phyloP scores from a whole-genome alignment of 306 rosid genomes.

The Quercus mongolica region DNA sequence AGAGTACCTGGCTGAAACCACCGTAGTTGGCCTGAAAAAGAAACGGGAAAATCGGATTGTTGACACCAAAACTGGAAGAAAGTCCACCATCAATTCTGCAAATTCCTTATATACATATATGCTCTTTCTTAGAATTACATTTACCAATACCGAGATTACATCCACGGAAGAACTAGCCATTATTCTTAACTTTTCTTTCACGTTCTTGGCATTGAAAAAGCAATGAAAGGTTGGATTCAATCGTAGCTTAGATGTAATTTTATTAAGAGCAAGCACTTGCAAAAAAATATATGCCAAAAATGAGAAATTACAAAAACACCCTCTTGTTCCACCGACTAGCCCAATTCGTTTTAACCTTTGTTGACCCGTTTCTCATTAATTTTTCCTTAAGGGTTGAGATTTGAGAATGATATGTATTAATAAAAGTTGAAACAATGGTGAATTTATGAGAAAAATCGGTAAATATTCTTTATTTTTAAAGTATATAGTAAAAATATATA shows the following conservation, averaged over 20 bases:
- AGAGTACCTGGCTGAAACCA: slow-evolving; percentile 39
- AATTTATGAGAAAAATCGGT: no score
- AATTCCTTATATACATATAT: slow-evolving; percentile 37
- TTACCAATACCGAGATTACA: slow-evolving; percentile 33
- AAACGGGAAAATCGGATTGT: slow-evolving; percentile 39
- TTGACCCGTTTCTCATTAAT: neutral
- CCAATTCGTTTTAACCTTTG: no score
- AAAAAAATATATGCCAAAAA: neutral
- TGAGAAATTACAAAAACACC: slow-evolving; percentile 7
- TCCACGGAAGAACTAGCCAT: slow-evolving; percentile 42
- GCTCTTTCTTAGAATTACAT: slow-evolving; percentile 52
- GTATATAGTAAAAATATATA: no score
- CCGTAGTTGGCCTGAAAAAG: slow-evolving; percentile 18
- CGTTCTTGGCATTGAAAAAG: neutral
- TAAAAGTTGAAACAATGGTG: no score
- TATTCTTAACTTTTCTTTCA: neutral
- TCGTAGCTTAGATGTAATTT: no score
- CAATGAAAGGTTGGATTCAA: neutral
- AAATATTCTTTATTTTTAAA: no score
- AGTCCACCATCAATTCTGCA: slow-evolving; percentile 26
- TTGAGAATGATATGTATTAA: no score
- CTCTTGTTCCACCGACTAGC: neutral
- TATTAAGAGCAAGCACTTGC: neutral
- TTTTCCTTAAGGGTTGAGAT: no score
- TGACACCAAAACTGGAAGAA: slow-evolving; percentile 38